phyloP scores from a whole-genome alignment of 495 filamentous ascomycete genomes.

The Penicillium flavigenum region DNA sequence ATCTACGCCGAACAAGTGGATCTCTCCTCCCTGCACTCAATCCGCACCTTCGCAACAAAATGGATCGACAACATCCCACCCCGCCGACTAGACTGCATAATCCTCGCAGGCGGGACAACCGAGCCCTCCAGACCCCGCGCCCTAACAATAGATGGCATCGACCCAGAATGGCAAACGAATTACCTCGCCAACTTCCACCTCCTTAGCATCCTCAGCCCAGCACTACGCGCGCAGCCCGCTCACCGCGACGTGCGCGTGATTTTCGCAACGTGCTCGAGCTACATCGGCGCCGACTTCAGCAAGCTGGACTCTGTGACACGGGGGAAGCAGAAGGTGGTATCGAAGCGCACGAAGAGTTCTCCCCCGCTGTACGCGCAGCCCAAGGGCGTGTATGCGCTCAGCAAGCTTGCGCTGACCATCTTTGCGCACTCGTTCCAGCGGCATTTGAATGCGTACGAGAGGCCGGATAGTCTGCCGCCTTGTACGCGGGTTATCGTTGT shows the following conservation, averaged over 20 bases:
- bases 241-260: slow-evolving; percentile 91
- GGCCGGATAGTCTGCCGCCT: slow-evolving; percentile 77
- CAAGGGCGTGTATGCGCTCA: slow-evolving; percentile 66
- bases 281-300: slow-evolving; percentile 64
- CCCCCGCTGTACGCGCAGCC: slow-evolving; percentile 16
- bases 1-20: slow-evolving; percentile 96
- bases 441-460: slow-evolving; percentile 74
- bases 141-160: slow-evolving; percentile 73
- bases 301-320: slow-evolving; percentile 49
- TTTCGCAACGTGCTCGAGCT: slow-evolving; percentile 80
- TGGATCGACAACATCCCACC: slow-evolving; percentile 97
- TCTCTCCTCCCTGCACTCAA: slow-evolving; percentile 77
- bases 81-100: slow-evolving; percentile 87
- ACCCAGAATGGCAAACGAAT: slow-evolving; percentile 90
- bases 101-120: slow-evolving; percentile 73
- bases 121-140: slow-evolving; percentile 57
- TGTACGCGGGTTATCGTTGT: slow-evolving; percentile 79
- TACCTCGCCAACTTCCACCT: slow-evolving; percentile 96
- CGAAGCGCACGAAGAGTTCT: slow-evolving; percentile 24
- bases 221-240: slow-evolving; percentile 82
- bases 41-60: slow-evolving; percentile 93
- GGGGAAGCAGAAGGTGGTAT: slow-evolving; percentile 23
- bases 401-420: slow-evolving; percentile 84
- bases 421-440: slow-evolving; percentile 89
- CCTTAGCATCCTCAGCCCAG: slow-evolving; percentile 83